phyloP scores from a whole-genome alignment of 164 flowering plant genomes.

The Echeveria elegans region DNA sequence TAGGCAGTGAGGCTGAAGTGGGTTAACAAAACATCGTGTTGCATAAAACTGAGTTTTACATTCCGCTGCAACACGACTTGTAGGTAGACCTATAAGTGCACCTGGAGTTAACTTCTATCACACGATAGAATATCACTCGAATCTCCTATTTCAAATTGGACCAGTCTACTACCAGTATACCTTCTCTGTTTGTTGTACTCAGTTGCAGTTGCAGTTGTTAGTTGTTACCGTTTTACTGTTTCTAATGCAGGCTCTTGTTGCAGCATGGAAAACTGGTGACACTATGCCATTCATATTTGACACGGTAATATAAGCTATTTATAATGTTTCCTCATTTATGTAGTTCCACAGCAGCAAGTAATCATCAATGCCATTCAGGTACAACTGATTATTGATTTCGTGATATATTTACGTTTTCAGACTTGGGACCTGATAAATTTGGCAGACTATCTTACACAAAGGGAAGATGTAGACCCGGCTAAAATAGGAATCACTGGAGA shows the following conservation, averaged over 20 bases:
- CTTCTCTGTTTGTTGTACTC: no score
- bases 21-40: no score
- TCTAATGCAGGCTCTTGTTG: conserved; percentile 68
- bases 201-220: no score
- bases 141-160: no score
- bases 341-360: not conserved
- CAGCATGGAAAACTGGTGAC: conserved; percentile 79
- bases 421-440: conserved; percentile 88
- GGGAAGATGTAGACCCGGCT: conserved; percentile 71
- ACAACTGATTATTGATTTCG: conserved; percentile 1
- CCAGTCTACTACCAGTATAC: no score
- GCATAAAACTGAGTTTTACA: no score
- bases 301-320: conserved; percentile 45
- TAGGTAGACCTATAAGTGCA: no score
- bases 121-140: no score
- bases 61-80: no score
- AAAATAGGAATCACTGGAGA: conserved; percentile 92
- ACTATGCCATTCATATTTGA: conserved; percentile 97
- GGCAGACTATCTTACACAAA: conserved; percentile 74
- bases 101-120: no score
- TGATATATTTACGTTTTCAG: conserved; percentile 21
- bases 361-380: not conserved
- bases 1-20: no score
- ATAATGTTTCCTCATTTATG: not conserved
- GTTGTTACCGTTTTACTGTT: not conserved